A percentile compares a stretch with the other conserved stretches of the same genome.
phyloP scores from a whole-genome alignment of 768 basidiomycete species.

The Boletus reticuloceps region DNA sequence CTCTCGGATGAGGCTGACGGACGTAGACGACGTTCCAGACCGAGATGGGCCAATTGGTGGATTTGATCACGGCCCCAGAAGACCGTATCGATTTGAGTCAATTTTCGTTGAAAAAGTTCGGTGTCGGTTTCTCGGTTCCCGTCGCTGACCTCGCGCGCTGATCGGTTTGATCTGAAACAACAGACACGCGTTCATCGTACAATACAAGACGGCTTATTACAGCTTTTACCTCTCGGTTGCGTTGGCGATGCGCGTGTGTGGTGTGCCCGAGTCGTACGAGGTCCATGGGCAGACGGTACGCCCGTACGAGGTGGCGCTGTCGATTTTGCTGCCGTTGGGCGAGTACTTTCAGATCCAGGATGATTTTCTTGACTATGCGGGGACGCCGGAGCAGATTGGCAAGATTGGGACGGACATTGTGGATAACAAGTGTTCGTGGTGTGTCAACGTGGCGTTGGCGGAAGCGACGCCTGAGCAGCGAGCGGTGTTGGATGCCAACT shows the following conservation, averaged over 20 bases:
- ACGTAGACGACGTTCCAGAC: constrained; percentile 74
- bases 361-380: constrained; percentile 93
- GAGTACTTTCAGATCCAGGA: constrained; percentile 99
- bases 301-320: constrained; percentile 70
- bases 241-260: constrained; percentile 80
- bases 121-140: neutral
- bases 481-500: constrained; percentile 59
- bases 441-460: constrained; percentile 81
- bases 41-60: constrained; percentile 94
- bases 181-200: constrained; percentile 88
- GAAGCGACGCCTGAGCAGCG: constrained; percentile 56
- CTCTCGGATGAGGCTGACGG: too few species aligned
- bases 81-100: constrained; percentile 80
- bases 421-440: constrained; percentile 99
- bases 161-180: too few species aligned
- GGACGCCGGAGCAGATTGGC: constrained; percentile 86
- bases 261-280: constrained; percentile 52
- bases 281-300: constrained; percentile 40
- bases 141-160: too few species aligned
- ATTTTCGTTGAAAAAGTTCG: constrained; percentile 74
- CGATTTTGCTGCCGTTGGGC: constrained; percentile 87
- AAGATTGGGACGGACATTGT: constrained; percentile 98
- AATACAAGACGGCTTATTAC: constrained; percentile 97
- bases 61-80: constrained; percentile 94
- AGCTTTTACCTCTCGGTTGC: constrained; percentile 99